Conservation (phyloP, 306 rosid species). For the Acacia acuminata region DNA sequence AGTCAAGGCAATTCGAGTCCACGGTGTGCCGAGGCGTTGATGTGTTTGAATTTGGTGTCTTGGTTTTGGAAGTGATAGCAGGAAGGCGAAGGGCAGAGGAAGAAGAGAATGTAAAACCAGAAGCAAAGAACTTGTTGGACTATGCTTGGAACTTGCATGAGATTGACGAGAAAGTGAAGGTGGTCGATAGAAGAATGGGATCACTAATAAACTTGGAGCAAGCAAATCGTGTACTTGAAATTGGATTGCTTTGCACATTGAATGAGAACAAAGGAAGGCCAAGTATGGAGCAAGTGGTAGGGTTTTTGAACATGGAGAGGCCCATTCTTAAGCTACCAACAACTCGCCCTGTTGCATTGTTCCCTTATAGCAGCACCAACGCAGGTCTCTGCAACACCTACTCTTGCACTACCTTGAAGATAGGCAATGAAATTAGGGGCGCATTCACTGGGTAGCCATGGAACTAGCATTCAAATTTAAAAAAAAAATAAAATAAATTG, state of each 20-base stretch:
- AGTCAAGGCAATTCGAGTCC: slow-evolving; percentile 63
- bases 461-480: neutral
- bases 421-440: slow-evolving; percentile 13
- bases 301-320: slow-evolving; percentile 52
- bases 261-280: slow-evolving; percentile 76
- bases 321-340: slow-evolving; percentile 65
- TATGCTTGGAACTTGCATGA: slow-evolving; percentile 74
- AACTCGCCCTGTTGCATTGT: slow-evolving; percentile 68
- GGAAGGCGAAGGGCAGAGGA: slow-evolving; percentile 56
- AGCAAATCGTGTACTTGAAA: slow-evolving; percentile 57
- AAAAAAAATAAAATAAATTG: neutral
- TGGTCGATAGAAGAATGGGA: slow-evolving; percentile 72
- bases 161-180: slow-evolving; percentile 47
- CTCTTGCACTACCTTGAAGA: slow-evolving; percentile 61
- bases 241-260: slow-evolving; percentile 75
- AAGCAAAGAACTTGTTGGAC: slow-evolving; percentile 59
- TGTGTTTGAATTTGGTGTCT: slow-evolving; percentile 74
- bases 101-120: slow-evolving; percentile 32
- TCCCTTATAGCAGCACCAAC: slow-evolving; percentile 65
- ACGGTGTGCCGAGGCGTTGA: slow-evolving; percentile 56
- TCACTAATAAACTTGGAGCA: slow-evolving; percentile 62
- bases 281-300: slow-evolving; percentile 69
- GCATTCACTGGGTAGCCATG: neutral
- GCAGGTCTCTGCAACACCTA: slow-evolving; percentile 67
- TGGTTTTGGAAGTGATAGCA: slow-evolving; percentile 75